A percentile compares a stretch with the other conserved stretches of the same genome.
Conservation (phyloP, 495 filamentous ascomycete genomes). For the Alectoria sarmentosa region DNA sequence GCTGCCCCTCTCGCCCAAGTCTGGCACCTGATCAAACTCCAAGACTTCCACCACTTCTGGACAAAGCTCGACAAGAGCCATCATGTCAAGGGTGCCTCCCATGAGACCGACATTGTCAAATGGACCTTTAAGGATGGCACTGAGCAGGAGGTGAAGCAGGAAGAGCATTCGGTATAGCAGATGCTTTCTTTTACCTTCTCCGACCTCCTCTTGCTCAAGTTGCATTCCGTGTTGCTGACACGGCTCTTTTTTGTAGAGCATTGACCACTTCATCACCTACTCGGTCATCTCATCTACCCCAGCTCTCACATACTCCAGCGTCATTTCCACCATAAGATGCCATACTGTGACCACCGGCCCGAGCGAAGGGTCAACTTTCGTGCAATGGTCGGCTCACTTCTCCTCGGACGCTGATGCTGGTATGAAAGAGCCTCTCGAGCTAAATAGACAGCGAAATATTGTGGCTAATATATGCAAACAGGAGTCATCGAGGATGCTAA, state of each 20-base stretch:
- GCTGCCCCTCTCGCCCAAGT: conserved; percentile 51
- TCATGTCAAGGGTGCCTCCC: conserved; percentile 47
- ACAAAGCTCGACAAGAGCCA: conserved; percentile 42
- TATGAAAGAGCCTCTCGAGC: conserved; percentile 32
- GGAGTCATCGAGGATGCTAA: conserved; percentile 64
- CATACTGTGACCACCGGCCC: conserved; percentile 54
- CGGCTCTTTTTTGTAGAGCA: conserved; percentile 35
- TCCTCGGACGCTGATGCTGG: conserved; percentile 60
- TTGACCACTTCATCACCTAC: conserved; percentile 67
- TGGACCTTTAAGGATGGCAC: conserved; percentile 62
- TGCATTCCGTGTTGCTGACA: neutral
- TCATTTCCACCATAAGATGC: conserved; percentile 54
- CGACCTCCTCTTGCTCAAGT: neutral
- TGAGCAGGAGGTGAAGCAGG: conserved; percentile 59
- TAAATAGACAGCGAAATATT: neutral
- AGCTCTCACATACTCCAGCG: conserved; percentile 50
- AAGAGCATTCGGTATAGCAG: conserved; percentile 55
- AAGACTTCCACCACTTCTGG: conserved; percentile 56
- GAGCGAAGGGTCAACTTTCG: conserved; percentile 52
- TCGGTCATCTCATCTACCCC: conserved; percentile 56
- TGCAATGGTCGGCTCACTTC: conserved; percentile 59
- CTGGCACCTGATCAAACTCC: conserved; percentile 64
- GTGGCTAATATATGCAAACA: conserved; percentile 27
- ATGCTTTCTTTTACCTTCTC: conserved; percentile 9
- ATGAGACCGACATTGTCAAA: conserved; percentile 55